Evolutionary conservation across 805 yeast species (phyloP), one percentile per base, ranked within the genome.

Genomic region (Dipodascus geniculatus): DNA sequence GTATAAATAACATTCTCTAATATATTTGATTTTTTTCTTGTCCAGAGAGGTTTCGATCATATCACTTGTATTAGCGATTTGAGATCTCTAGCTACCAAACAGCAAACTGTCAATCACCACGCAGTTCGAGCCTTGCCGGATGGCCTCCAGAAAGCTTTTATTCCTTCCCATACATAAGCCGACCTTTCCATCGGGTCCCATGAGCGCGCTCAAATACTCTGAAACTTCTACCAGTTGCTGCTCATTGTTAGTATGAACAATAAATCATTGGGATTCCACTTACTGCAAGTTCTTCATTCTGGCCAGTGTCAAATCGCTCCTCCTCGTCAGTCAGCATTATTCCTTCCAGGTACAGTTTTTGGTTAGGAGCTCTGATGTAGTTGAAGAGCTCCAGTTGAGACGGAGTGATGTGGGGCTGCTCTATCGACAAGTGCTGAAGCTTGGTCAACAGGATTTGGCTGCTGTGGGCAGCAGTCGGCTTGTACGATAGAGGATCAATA

Each of bases 1-100:
- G 44, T 38, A 38, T 17, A 38, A 38, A 38, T 4, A 62, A 68
- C 2, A 54, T 70, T 53, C 65, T 61, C 38, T 62, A 67, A 57
- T 62, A 63, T 51, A 50, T 67, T 48, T 20, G 60, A 61, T 1
- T 68, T 67, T 48, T 62, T 62, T 52, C 58, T 65, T 16, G 66
- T 54, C 53, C 2, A 23, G n/a, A 2, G 11, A 24, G 48, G 22
- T 48, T 49, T 19, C 48, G 19, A 3, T 9, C 19, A 51, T 48
- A 20, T 9, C 20, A 51, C 17, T 49, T 23, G 48, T 51, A 23
- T 9, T 22, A 49, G 8, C 11, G n/a, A 28, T 28, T 28, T 28
- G 28, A 42, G 42, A 20, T 48, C 35, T n/a, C n/a, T n/a, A 47
- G 48, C 42, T 16, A 28, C 44, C 19, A 38, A 38, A 38, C 19